These are phyloP conservation scores for Salinomyces thailandicus DNA, from an alignment of 2,329 filamentous ascomycete species.

Conservation along the genomic window DNA sequence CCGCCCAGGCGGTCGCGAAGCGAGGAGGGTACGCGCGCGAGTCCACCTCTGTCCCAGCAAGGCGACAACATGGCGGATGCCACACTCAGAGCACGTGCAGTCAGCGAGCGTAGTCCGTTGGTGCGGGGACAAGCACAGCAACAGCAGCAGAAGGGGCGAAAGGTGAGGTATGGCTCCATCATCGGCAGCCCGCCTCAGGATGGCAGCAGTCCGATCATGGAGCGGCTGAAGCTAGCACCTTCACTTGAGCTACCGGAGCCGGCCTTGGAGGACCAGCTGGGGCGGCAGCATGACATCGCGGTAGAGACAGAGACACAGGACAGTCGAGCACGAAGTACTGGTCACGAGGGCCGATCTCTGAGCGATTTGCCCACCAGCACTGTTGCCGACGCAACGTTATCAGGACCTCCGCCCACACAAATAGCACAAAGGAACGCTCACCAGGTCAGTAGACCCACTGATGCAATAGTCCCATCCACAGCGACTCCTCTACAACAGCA, in stretches of 20 bases:
- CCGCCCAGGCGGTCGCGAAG: not conserved
- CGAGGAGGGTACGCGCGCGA: not conserved
- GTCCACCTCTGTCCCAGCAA: not conserved
- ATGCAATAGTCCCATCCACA: not conserved
- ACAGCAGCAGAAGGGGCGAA: slow-evolving; percentile 9
- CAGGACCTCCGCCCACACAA: slow-evolving; percentile 12
- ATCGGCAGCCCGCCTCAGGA: slow-evolving; percentile 41
- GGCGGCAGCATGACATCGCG: slow-evolving; percentile 8
- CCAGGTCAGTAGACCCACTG: slow-evolving; percentile 11
- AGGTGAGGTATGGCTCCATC: slow-evolving; percentile 55
- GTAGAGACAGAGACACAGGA: slow-evolving; percentile 2
- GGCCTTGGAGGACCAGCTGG: not conserved
- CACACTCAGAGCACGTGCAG: slow-evolving; percentile 1
- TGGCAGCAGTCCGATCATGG: slow-evolving; percentile 8
- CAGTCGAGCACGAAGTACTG: not conserved
- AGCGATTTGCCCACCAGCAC: not conserved
- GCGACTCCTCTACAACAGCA: too few species aligned
- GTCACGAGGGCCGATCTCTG: not conserved
- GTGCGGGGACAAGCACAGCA: slow-evolving; percentile 3
- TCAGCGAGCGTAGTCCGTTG: slow-evolving; percentile 24
- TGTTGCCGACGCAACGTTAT: not conserved
- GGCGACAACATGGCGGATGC: not conserved
- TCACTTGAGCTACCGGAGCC: slow-evolving; percentile 53
- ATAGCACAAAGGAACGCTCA: slow-evolving; percentile 19
- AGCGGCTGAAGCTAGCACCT: slow-evolving; percentile 27